Evolutionary conservation across 208 protist species (phyloP).

Genomic region (Zelonia costaricensis): DNA sequence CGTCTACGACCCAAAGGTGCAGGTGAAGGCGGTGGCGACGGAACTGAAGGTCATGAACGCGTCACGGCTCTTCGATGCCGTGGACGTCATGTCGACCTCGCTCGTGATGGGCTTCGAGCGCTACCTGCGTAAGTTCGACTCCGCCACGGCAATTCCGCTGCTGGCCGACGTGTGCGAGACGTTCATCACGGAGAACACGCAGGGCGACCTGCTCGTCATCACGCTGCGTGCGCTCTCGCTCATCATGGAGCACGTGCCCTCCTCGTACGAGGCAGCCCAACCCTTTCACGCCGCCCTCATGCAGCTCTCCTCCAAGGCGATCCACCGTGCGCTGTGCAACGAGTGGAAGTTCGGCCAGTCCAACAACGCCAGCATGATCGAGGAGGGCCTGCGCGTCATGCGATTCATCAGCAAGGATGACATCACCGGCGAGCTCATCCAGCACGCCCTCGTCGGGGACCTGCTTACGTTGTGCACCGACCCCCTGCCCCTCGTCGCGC

Average conservation of each 20-base stretch:
- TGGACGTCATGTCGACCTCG: constrained; percentile 61
- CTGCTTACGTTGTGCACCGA: constrained; percentile 66
- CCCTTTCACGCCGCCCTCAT: constrained; percentile 54
- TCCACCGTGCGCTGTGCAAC: constrained; percentile 53
- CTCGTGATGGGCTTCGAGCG: constrained; percentile 85
- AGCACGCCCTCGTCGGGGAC: constrained; percentile 62
- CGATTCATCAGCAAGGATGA: constrained; percentile 83
- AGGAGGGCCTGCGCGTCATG: constrained; percentile 83
- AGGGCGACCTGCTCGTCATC: constrained; percentile 70
- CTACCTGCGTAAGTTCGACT: constrained; percentile 84
- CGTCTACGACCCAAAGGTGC: constrained; percentile 41
- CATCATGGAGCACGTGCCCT: constrained; percentile 84
- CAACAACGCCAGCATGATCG: constrained; percentile 55
- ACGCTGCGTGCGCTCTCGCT: constrained; percentile 73
- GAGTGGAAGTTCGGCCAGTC: constrained; percentile 58
- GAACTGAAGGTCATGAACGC: constrained; percentile 40
- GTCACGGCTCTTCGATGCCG: constrained; percentile 41
- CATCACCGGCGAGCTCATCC: constrained; percentile 50
- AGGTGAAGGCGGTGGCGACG: constrained; percentile 53
- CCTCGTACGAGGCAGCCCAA: constrained; percentile 54
- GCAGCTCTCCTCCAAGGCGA: constrained; percentile 39
- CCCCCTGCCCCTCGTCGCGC: constrained; percentile 57
- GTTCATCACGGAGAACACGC: constrained; percentile 19
- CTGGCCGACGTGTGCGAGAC: constrained; percentile 54
- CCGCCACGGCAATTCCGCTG: constrained; percentile 40